phyloP scores from a whole-genome alignment of 1,284 basidiomycete genomes.

The Sporisorium sorghi region DNA sequence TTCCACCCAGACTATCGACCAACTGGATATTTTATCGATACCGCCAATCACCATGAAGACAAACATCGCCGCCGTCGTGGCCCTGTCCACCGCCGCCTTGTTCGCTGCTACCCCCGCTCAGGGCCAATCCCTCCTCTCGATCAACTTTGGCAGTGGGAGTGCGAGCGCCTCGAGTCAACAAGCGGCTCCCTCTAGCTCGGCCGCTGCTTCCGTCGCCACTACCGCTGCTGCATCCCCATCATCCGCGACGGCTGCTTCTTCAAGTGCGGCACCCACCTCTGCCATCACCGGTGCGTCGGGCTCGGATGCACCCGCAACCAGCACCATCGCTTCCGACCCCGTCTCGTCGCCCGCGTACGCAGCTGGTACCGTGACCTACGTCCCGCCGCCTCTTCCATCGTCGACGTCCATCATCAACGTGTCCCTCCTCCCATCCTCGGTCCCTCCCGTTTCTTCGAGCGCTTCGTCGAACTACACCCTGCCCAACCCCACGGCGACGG shows the following conservation, averaged over 20 bases:
- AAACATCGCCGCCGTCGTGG: slow-evolving; percentile 29
- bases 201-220: slow-evolving; percentile 1
- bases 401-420: slow-evolving; percentile 36
- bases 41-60: slow-evolving; percentile 21
- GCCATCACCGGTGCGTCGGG: slow-evolving; percentile 27
- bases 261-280: slow-evolving; percentile 10
- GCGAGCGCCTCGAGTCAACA: slow-evolving; percentile 15
- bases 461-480: slow-evolving; percentile 60
- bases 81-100: slow-evolving; percentile 32
- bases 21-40: not conserved
- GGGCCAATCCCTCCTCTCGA: slow-evolving; percentile 26
- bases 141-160: slow-evolving; percentile 23
- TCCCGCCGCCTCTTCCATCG: slow-evolving; percentile 32
- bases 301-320: slow-evolving; percentile 32
- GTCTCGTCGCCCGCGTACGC: slow-evolving; percentile 38
- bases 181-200: slow-evolving; percentile 3
- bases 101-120: slow-evolving; percentile 19
- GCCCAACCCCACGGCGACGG: slow-evolving; percentile 48
- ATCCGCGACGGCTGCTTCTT: slow-evolving; percentile 6
- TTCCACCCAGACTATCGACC: not conserved
- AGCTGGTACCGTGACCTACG: slow-evolving; percentile 42
- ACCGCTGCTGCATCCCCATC: slow-evolving; percentile 8
- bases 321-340: slow-evolving; percentile 24
- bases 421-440: slow-evolving; percentile 27
- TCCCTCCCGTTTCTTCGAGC: slow-evolving; percentile 22